phyloP scores from a whole-genome alignment of 2,329 filamentous ascomycete species.

The Leptodontidium sp. region DNA sequence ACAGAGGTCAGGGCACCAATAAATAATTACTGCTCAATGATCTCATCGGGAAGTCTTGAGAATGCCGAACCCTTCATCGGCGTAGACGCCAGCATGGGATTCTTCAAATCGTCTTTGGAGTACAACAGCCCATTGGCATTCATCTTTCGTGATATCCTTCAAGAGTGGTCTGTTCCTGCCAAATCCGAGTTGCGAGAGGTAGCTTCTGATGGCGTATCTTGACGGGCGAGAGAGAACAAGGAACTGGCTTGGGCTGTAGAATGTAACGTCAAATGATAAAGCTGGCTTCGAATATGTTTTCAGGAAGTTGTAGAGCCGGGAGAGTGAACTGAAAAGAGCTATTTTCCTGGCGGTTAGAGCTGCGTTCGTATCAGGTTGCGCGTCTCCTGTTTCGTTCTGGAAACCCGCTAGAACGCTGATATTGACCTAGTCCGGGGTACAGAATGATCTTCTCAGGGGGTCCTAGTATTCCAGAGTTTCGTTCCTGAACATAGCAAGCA shows the following conservation, averaged over 20 bases:
- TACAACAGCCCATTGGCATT: constrained; percentile 17
- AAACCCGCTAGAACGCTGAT: constrained; percentile 14
- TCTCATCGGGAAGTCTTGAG: constrained; percentile 69
- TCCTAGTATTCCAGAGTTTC: neutral
- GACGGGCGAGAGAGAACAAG: neutral
- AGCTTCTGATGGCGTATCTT: neutral
- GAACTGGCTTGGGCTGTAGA: neutral
- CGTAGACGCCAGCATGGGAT: neutral
- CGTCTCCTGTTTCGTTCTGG: constrained; percentile 13
- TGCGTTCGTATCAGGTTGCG: constrained; percentile 10
- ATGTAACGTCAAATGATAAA: neutral
- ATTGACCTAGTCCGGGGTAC: neutral
- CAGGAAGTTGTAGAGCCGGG: neutral
- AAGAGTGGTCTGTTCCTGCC: neutral
- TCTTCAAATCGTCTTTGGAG: constrained; percentile 29
- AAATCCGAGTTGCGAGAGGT: neutral
- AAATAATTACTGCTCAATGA: constrained; percentile 71
- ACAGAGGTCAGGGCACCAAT: constrained; percentile 20
- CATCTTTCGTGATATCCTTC: constrained; percentile 21
- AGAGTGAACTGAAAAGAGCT: constrained; percentile 7
- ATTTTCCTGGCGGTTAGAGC: constrained; percentile 5
- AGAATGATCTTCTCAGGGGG: constrained; percentile 14
- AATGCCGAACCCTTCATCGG: constrained; percentile 48
- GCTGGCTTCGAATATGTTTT: neutral
- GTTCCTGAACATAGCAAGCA: neutral